Percentiles rank a stretch among this genome's conserved stretches.
Conservation (phyloP, 2,329 filamentous ascomycete species). For the Cercospora sp. region DNA sequence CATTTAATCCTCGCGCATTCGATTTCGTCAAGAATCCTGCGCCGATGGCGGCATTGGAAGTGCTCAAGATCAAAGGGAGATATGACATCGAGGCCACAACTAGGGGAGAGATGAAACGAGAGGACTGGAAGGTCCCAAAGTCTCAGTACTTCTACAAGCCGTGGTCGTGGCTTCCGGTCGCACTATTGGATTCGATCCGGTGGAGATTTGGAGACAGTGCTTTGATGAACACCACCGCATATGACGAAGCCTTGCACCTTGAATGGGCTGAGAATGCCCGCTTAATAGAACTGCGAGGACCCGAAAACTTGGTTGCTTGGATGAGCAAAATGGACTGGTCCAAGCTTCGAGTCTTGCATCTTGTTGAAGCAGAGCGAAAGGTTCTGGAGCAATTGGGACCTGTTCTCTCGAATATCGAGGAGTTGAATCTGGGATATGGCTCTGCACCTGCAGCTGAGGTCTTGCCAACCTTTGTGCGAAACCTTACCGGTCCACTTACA, state of each 20-base stretch:
- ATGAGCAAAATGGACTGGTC: conserved; percentile 3
- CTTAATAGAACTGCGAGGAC: background rate
- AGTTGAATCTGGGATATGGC: background rate
- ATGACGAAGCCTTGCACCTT: background rate
- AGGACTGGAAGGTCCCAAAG: background rate
- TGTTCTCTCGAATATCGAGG: background rate
- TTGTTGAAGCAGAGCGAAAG: background rate
- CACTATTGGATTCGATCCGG: background rate
- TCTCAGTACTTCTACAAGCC: background rate
- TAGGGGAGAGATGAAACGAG: background rate
- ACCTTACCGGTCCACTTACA: background rate
- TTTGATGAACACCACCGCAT: background rate
- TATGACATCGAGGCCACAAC: background rate
- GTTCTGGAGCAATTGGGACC: background rate
- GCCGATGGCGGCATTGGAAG: background rate
- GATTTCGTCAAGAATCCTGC: background rate
- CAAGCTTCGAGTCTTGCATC: background rate
- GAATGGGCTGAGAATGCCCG: background rate
- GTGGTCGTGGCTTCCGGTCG: background rate
- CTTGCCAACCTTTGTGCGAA: background rate
- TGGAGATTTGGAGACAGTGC: background rate
- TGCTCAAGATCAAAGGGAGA: background rate
- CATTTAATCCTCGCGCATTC: background rate
- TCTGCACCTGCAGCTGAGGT: background rate
- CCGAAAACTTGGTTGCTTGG: background rate